Conservation (phyloP, 805 yeast species). For the Schwanniomyces yamadae region DNA sequence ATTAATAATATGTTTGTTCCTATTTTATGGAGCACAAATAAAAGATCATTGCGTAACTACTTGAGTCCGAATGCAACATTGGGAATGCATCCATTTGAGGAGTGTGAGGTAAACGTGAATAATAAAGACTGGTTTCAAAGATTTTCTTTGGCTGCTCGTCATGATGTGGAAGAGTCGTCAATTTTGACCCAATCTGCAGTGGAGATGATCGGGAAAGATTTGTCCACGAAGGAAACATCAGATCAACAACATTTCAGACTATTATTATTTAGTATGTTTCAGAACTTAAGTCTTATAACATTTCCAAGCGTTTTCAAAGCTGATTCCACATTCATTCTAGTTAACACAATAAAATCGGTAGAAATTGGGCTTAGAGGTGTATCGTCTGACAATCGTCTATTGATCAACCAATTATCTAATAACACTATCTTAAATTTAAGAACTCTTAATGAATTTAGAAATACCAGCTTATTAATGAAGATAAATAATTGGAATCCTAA, state of each 20-base stretch:
- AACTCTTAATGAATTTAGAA: slow-evolving; percentile 40
- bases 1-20: slow-evolving; percentile 84
- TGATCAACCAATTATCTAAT: slow-evolving; percentile 59
- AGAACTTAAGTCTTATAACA: slow-evolving; percentile 31
- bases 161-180: slow-evolving; percentile 23
- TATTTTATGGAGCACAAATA: slow-evolving; percentile 56
- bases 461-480: slow-evolving; percentile 33
- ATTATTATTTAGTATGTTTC: slow-evolving; percentile 34
- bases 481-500: slow-evolving; percentile 33
- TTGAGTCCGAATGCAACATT: slow-evolving; percentile 13
- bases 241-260: slow-evolving; percentile 26
- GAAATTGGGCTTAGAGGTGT: slow-evolving; percentile 67
- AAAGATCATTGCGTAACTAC: slow-evolving; percentile 24
- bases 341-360: slow-evolving; percentile 58
- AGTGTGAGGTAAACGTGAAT: slow-evolving; percentile 12
- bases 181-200: slow-evolving; percentile 25
- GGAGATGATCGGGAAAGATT: slow-evolving; percentile 26
- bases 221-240: slow-evolving; percentile 9
- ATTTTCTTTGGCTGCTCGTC: slow-evolving; percentile 18
- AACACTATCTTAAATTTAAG: slow-evolving; percentile 62
- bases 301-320: slow-evolving; percentile 39
- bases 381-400: slow-evolving; percentile 38
- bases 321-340: slow-evolving; percentile 39
- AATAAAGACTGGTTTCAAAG: slow-evolving; percentile 24
- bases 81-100: slow-evolving; percentile 13